A percentile compares a stretch with the other conserved stretches of the same genome.
Evolutionary conservation across 139 green algal species (phyloP).

Genomic region (Micractinium conductrix): DNA sequence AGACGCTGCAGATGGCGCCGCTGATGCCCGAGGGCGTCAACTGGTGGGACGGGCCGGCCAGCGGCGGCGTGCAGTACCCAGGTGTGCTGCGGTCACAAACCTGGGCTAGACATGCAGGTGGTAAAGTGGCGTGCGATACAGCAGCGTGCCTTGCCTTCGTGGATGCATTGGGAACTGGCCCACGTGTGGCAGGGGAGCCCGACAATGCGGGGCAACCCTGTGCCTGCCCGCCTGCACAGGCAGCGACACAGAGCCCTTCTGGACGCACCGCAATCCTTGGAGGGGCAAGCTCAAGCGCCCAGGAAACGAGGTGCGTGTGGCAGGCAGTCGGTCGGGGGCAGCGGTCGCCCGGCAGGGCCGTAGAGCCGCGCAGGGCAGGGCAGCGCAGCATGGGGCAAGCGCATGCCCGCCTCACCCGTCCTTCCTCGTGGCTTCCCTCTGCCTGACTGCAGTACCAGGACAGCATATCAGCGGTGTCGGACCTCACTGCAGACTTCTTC

Average conservation of each 20-base stretch:
- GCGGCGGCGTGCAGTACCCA: constrained; percentile 35
- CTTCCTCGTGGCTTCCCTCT: too few relatives aligned
- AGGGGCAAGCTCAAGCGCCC: constrained; percentile 10
- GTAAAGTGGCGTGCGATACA: not conserved
- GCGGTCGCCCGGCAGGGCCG: too few relatives aligned
- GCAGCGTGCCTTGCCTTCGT: not conserved
- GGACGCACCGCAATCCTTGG: constrained; percentile 38
- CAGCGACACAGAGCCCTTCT: not conserved
- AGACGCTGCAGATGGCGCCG: constrained; percentile 62
- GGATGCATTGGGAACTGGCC: not conserved
- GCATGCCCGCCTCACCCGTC: too few relatives aligned
- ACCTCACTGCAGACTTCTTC: constrained; percentile 12
- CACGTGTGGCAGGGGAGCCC: too few relatives aligned
- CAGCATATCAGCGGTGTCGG: constrained; percentile 27
- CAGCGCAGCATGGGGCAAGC: too few relatives aligned
- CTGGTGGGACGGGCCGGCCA: constrained; percentile 27
- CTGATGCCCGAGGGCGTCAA: constrained; percentile 42
- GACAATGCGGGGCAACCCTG: not conserved
- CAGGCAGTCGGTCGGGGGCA: too few relatives aligned
- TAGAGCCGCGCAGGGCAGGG: too few relatives aligned
- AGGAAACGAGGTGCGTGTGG: too few relatives aligned
- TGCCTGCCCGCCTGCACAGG: not conserved
- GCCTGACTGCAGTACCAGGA: constrained; percentile 55
- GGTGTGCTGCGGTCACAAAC: constrained; percentile 15
- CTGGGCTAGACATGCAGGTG: too few relatives aligned